phyloP scores from a whole-genome alignment of 2,329 filamentous ascomycete species.

The Drechslerella coelobrocha region DNA sequence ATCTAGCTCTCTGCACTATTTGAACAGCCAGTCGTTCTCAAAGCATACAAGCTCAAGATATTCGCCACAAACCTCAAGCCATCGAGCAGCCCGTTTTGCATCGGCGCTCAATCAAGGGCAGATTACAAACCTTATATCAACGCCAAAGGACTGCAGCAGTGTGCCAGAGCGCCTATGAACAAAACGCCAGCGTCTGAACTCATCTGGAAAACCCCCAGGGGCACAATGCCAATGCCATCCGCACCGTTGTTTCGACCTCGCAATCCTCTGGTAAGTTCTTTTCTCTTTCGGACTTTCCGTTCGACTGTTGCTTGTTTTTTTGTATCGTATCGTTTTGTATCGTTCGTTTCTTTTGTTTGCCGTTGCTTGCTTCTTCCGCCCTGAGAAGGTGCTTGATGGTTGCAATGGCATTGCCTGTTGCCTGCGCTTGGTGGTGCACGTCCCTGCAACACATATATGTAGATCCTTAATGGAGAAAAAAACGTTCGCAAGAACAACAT shows the following conservation, averaged over 20 bases:
- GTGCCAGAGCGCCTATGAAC: slow-evolving; percentile 1
- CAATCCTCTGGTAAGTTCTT: slow-evolving; percentile 46
- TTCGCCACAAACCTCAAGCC: background rate
- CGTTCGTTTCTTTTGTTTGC: background rate
- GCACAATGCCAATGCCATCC: slow-evolving; percentile 47
- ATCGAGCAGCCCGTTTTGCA: background rate
- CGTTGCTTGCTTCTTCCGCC: background rate
- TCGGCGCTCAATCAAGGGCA: background rate
- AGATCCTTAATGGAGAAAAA: background rate
- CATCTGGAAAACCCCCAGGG: background rate
- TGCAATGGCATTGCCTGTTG: background rate
- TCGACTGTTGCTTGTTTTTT: background rate
- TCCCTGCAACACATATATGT: background rate
- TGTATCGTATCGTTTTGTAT: too few relatives aligned
- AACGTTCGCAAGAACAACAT: background rate
- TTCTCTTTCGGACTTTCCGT: background rate
- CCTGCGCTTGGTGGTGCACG: slow-evolving; percentile 3
- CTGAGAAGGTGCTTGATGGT: background rate
- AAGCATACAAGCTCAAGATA: background rate
- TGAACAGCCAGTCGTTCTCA: background rate
- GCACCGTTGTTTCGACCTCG: slow-evolving; percentile 37
- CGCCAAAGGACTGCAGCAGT: background rate
- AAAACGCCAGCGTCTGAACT: background rate
- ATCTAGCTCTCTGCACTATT: background rate
- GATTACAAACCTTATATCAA: slow-evolving; percentile 7